Conservation (phyloP, 257 asterid genomes). For the Solanum piurae region DNA sequence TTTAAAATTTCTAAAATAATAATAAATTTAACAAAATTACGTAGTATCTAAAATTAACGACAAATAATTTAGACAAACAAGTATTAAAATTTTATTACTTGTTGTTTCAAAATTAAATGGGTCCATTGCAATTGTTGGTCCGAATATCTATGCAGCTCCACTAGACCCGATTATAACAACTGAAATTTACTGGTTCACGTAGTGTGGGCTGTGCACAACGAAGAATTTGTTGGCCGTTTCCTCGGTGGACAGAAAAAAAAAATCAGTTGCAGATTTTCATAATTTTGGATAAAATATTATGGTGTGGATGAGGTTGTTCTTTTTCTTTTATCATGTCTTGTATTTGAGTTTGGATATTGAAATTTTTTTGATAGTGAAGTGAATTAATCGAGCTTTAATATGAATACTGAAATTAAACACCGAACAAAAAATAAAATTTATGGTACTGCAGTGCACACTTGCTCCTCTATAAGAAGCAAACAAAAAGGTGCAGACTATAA, state of each 20-base stretch:
- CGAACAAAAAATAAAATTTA: no score
- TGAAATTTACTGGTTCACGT: not conserved
- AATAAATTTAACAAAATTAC: no score
- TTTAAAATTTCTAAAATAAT: no score
- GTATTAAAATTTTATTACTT: no score
- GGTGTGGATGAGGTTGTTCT: no score
- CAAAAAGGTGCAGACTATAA: not conserved
- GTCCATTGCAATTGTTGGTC: not conserved
- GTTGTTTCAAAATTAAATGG: not conserved
- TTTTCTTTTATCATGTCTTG: no score
- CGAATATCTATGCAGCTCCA: not conserved
- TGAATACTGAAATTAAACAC: rapidly evolving
- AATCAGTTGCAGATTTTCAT: not conserved
- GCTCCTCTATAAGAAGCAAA: not conserved
- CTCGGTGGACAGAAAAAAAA: not conserved
- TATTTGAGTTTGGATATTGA: no score
- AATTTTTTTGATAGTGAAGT: no score
- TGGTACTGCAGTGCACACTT: not conserved
- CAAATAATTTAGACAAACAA: not conserved
- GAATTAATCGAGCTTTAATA: rapidly evolving
- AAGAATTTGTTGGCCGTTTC: not conserved
- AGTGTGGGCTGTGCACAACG: not conserved
- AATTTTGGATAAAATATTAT: no score
- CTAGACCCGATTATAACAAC: not conserved
- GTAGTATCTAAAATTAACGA: no score